Evolutionary conservation across 768 basidiomycete genomes (phyloP).

Genomic region (Boletus reticulatus): DNA sequence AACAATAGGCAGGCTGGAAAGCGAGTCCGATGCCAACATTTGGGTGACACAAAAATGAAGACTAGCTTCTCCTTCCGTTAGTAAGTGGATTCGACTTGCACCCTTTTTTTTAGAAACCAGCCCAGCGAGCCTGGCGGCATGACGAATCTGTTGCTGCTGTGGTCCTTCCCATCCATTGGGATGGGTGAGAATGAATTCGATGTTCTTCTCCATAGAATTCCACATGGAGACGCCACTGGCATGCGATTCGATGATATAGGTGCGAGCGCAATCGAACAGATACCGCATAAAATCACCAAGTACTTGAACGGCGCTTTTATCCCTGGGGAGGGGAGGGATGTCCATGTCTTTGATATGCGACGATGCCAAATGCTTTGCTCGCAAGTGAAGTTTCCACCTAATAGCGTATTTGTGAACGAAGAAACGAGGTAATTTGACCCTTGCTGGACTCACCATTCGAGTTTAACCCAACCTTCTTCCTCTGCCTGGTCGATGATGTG

Average conservation of each 20-base stretch:
- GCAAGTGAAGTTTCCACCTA: conserved; percentile 31
- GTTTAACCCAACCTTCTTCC: conserved; percentile 2
- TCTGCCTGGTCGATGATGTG: conserved; percentile 1
- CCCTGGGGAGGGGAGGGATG: conserved; percentile 20
- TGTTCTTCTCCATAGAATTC: conserved; percentile 1
- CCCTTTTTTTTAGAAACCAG: conserved; percentile 8
- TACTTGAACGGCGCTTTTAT: conserved; percentile 18
- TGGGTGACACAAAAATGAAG: conserved; percentile 39
- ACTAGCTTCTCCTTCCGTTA: conserved; percentile 29
- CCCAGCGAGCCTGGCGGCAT: not conserved
- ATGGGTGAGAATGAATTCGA: conserved; percentile 5
- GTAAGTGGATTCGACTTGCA: conserved; percentile 17
- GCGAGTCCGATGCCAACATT: conserved; percentile 29
- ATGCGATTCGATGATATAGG: conserved; percentile 23
- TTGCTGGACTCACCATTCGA: not conserved
- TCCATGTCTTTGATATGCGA: conserved; percentile 21
- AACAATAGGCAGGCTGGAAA: not conserved
- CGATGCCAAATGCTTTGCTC: conserved; percentile 22
- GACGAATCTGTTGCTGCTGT: conserved; percentile 4
- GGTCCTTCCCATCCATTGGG: conserved; percentile 7
- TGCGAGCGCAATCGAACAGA: conserved; percentile 21
- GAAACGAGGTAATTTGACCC: not conserved
- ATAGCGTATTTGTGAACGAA: not conserved
- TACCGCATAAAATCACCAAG: conserved; percentile 29
- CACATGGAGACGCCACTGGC: conserved; percentile 22